Evolutionary conservation across 2,329 filamentous ascomycete species (phyloP), one percentile per base, ranked within the genome.

Genomic region (Clarireedia sp.): DNA sequence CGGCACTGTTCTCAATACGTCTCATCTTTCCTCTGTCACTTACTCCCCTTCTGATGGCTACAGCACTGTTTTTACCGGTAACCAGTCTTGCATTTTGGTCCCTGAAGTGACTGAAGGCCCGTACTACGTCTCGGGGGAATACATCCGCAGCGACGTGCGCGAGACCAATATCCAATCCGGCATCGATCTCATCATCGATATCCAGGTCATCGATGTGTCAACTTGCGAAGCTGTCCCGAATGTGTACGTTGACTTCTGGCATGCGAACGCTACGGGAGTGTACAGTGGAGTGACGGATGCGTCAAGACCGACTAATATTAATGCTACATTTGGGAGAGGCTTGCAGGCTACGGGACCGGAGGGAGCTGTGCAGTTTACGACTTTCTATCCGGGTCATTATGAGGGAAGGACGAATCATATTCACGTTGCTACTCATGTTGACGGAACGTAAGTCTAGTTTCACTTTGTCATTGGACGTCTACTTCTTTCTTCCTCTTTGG

Each of bases 121-220:
- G 14, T 76, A 71, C 64, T 62, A 75, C 59, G 75, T 81, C 48
- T 64, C 69, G 19, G 79, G 78, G 29, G 78, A 81, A 63, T 71
- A 74, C 50, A 66, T 81, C 56, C 74, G 78, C 24, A 59, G 70
- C 29, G 68, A 81, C 60, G 66, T 81, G 38, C 71, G 69, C 16
- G 55, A 59, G 21, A 26, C 66, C 74, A 2, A 41, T 4, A 29
- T 12, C 14, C 51, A 53, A 48, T 38, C 33, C 16, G 51, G 43
- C n/a, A 48, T 53, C 10, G 66, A 69, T 2, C 60, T 77, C 14
- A 69, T 70, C 5, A 57, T 75, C 14, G 77, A 80, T 61, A 72
- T 77, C 57, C 78, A 81, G 64, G 70, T 81, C 51, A 73, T 81
- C 57, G 78, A 82, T 57, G 71, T 78, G 37, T 69, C 73, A 45